Evolutionary conservation across 164 flowering plant species (phyloP), one percentile per base, ranked within the genome.

Genomic region (Nymphaea colorata): DNA sequence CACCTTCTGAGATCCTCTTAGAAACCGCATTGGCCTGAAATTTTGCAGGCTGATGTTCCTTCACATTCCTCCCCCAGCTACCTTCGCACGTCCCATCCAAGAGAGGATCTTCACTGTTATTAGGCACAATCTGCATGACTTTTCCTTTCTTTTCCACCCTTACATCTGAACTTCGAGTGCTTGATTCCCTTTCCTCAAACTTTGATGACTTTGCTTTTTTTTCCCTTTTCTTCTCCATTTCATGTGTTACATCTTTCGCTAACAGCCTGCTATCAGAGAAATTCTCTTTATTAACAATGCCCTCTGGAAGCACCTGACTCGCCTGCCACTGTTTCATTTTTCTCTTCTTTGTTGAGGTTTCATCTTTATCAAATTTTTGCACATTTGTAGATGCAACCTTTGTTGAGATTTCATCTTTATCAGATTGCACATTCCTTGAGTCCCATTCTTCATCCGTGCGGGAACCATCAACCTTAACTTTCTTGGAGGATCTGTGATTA

Each of bases 251-350:
- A 68, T 77, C 79, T 64, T 74, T 77, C 66, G 67, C 61, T 51
- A 66, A 45, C 53, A 42, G 66, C 66, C 41, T 70, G 70, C 41
- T 72, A 36, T 69, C 75, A n/a, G 45, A 66, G 25, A 70, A 42
- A 41, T 62, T 59, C 12, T 69, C 76, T n/a, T 67, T 70, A 67
- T 44, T 70, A 41, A 60, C 59, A 12, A 25, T 17, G 55, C 65
- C 42, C 59, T 70, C 80, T 8, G 55, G 60, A 73, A 66, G 62
- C 71, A 55, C 67, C 65, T 76, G 76, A 74, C 70, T 71, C 44
- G 79, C 88, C 67, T 76, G 76, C 72, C 76, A 68, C 69, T 79
- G 76, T 71, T 76, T 75, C 66, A 78, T 59, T 80, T 87, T 92
- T 73, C 87, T 80, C 80, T 85, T 89, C 80, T 82, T 85, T 45